phyloP scores from a whole-genome alignment of 352 stramenopile genomes.

The Globisporangium iwayamae region DNA sequence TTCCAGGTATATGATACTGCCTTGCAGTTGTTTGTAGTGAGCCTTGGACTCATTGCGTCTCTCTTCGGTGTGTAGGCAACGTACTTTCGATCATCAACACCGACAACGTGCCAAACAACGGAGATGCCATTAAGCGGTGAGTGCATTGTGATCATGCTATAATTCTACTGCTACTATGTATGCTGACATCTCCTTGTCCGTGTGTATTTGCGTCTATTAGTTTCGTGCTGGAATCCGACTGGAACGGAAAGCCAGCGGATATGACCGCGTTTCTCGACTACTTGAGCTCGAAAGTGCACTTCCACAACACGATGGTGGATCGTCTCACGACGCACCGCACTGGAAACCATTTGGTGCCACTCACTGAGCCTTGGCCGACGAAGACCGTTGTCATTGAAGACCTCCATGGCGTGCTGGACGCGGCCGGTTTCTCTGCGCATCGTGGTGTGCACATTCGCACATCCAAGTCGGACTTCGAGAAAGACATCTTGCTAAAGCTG shows the following conservation, averaged over 20 bases:
- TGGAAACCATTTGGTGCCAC: constrained; percentile 44
- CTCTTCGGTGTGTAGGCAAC: constrained; percentile 23
- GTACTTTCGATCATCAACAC: constrained; percentile 69
- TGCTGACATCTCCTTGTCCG: neutral
- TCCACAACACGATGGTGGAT: constrained; percentile 85
- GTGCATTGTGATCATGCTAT: neutral
- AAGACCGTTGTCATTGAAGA: constrained; percentile 73
- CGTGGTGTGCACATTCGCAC: constrained; percentile 49
- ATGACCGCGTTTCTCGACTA: constrained; percentile 30
- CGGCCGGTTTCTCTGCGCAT: constrained; percentile 18
- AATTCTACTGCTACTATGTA: neutral
- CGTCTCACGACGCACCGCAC: constrained; percentile 50
- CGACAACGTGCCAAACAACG: constrained; percentile 73
- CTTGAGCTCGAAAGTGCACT: constrained; percentile 46
- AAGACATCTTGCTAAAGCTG: constrained; percentile 89
- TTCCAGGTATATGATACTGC: constrained; percentile 26
- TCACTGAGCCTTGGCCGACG: constrained; percentile 49
- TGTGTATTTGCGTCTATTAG: constrained; percentile 8
- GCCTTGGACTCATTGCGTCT: neutral
- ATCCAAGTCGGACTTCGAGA: constrained; percentile 40
- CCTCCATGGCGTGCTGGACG: constrained; percentile 33
- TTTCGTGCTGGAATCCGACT: constrained; percentile 27
- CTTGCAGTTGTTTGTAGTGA: neutral
- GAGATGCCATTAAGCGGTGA: constrained; percentile 39
- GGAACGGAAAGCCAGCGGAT: constrained; percentile 18